These are phyloP conservation scores for Plasmodium yoelii DNA, from an alignment of 169 alveolate genomes.

Conservation along the genomic window DNA sequence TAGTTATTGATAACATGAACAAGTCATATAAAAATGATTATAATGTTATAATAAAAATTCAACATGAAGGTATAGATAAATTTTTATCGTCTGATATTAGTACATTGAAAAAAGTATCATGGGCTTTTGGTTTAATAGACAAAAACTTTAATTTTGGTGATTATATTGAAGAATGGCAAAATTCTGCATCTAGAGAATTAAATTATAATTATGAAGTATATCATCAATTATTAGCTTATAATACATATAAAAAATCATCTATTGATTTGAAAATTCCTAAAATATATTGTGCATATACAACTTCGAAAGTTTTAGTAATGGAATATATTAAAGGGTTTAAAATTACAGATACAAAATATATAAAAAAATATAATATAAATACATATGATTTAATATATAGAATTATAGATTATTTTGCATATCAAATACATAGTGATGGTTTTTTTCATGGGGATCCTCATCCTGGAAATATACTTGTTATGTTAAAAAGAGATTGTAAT, in stretches of 20 bases:
- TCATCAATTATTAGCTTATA: constrained; percentile 86
- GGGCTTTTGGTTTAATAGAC: constrained; percentile 86
- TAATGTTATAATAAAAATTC: constrained; percentile 87
- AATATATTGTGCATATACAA: constrained; percentile 84
- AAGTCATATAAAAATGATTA: constrained; percentile 69
- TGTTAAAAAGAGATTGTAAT: constrained; percentile 20
- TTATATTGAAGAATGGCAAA: constrained; percentile 91
- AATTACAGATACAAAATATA: constrained; percentile 86
- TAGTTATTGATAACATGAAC: not conserved
- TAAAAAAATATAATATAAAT: constrained; percentile 80
- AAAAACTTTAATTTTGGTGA: constrained; percentile 84
- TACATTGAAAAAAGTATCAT: constrained; percentile 82
- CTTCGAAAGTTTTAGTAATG: constrained; percentile 90
- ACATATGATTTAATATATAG: constrained; percentile 74
- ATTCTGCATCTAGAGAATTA: constrained; percentile 88
- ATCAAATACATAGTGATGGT: constrained; percentile 85
- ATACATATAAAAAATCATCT: constrained; percentile 84
- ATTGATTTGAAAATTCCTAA: constrained; percentile 88
- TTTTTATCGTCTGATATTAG: constrained; percentile 84
- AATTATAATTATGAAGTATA: constrained; percentile 89
- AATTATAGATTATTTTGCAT: constrained; percentile 83
- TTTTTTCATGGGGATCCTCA: constrained; percentile 94
- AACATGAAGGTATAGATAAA: constrained; percentile 87
- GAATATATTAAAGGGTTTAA: constrained; percentile 91
- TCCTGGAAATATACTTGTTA: constrained; percentile 91